These are phyloP conservation scores for Xerocomellus intermedius DNA, from an alignment of 768 basidiomycete species.

Conservation along the genomic window DNA sequence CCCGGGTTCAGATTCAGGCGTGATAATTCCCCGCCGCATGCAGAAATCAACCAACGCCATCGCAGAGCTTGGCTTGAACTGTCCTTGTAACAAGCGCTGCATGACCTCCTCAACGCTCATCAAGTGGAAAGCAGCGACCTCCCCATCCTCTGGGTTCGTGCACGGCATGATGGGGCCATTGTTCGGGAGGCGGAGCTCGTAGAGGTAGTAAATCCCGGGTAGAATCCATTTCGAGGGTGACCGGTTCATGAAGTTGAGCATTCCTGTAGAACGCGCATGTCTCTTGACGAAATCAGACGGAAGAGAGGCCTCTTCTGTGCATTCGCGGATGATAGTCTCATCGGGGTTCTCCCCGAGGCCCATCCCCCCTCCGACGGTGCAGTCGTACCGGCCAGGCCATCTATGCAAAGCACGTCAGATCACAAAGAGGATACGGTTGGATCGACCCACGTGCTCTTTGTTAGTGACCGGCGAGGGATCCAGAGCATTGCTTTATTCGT, in stretches of 20 bases:
- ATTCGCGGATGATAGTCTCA: slow-evolving; percentile 41
- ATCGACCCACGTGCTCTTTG: slow-evolving; percentile 39
- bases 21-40: slow-evolving; percentile 35
- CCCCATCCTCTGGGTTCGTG: slow-evolving; percentile 39
- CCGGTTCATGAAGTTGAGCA: slow-evolving; percentile 41
- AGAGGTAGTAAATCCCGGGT: slow-evolving; percentile 46
- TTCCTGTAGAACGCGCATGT: slow-evolving; percentile 35
- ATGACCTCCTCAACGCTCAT: slow-evolving; percentile 36
- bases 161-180: slow-evolving; percentile 35
- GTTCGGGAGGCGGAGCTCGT: slow-evolving; percentile 40
- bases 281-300: slow-evolving; percentile 35
- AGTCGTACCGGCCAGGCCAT: slow-evolving; percentile 39
- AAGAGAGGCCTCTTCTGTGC: slow-evolving; percentile 43
- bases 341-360: slow-evolving; percentile 38
- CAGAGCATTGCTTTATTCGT: slow-evolving; percentile 34
- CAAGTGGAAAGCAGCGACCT: slow-evolving; percentile 43
- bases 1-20: slow-evolving; percentile 21
- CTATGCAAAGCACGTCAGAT: slow-evolving; percentile 7
- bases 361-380: slow-evolving; percentile 45
- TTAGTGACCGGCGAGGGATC: slow-evolving; percentile 41
- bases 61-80: slow-evolving; percentile 44
- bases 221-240: slow-evolving; percentile 43
- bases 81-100: slow-evolving; percentile 31
- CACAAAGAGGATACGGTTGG: not conserved
- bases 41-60: slow-evolving; percentile 44